Conservation (phyloP, 148 eudicot species). For the Rhododendron williamsianum region DNA sequence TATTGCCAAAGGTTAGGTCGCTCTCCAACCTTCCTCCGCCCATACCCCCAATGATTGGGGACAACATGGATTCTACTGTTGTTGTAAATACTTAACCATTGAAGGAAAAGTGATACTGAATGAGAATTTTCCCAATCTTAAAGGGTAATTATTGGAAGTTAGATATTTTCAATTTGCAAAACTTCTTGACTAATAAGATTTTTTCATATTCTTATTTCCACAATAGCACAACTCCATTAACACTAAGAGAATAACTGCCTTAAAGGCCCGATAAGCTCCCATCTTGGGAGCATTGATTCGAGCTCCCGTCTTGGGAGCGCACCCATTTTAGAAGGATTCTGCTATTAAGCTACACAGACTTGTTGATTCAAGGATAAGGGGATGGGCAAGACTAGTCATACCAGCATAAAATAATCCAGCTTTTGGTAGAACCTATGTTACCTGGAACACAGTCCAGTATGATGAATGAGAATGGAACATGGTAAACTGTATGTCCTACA, state of each 20-base stretch:
- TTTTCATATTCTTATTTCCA: not conserved
- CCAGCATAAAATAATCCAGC: not conserved
- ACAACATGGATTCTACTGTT: too few relatives aligned
- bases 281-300: too few relatives aligned
- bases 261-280: not conserved
- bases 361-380: not conserved
- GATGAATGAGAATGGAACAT: not conserved
- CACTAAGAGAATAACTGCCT: not conserved
- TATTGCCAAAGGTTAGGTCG: too few relatives aligned
- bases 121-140: not conserved
- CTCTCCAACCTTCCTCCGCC: too few relatives aligned
- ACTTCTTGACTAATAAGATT: not conserved
- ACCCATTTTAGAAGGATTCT: not conserved
- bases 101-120: not conserved
- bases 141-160: not conserved
- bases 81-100: too few relatives aligned
- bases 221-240: not conserved
- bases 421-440: not conserved
- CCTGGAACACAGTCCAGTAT: not conserved
- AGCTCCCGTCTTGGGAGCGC: too few relatives aligned
- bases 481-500: not conserved
- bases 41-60: too few relatives aligned
- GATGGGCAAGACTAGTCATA: not conserved
- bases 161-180: not conserved
- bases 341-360: not conserved